Evolutionary conservation across 163 green algal genomes (phyloP), one percentile per base, ranked within the genome.

Genomic region (Scenedesmus sp.): DNA sequence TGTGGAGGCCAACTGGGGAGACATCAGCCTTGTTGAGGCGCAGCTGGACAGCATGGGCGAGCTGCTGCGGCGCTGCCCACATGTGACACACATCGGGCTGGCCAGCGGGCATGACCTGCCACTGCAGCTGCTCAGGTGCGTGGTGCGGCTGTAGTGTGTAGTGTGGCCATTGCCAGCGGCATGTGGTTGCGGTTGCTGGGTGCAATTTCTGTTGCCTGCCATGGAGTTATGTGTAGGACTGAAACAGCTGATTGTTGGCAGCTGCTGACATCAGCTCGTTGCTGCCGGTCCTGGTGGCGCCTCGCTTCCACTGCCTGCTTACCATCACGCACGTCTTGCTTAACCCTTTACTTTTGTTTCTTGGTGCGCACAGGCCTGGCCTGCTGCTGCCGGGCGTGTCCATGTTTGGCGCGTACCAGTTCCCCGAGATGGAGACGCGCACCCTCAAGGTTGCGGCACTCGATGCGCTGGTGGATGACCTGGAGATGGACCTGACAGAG

Each of bases 331-430:
- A 23, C 18, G 9, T 23, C 1, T 81, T 81, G 82, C 4, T 12
- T 1, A 54, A 13, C 9, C 54, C 9, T 67, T 23, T 26, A 13
- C 26, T 84, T 23, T 20, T 0, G 8, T 34, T 13, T 67, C 3
- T 56, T 2, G 20, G 9, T 55, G 23, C 59, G n/a, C 79, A 52
- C 90, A 91, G 85, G 54, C 73, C 85, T 77, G 85, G 66, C 52
- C 59, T 93, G 85, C 77, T 93, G 85, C 85, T 83, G 34, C 74
- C 85, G 55, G 90, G 90, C 34, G 90, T 88, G 34, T 89, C 85
- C 8, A 74, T 90, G 23, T 93, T 93, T 93, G 90, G 90, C 34
- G 34, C 60, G 54, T 93, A 93, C 86, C 90, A 93, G 85, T 93
- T 93, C 86, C 62, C 34, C 6, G 76, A 84, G 0, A 6, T 15